Conservation (phyloP, 495 filamentous ascomycete genomes). For the Chlorociboria aeruginascens region DNA sequence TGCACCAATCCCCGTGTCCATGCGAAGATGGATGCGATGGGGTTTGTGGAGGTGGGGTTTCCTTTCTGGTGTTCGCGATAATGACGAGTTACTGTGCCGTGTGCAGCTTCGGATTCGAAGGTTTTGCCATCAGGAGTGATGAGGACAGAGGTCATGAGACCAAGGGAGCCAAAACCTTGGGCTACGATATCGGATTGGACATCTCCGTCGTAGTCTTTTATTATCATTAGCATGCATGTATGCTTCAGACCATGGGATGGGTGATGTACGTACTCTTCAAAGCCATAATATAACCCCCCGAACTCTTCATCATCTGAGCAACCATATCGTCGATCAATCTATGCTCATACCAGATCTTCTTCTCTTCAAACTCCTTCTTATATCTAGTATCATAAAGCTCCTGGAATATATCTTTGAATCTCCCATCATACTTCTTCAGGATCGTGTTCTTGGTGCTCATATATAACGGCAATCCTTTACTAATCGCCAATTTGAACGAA, state of each 20-base stretch:
- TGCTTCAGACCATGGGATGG: background rate
- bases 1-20: constrained; percentile 95
- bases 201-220: constrained; percentile 90
- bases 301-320: constrained; percentile 98
- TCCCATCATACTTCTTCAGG: constrained; percentile 94
- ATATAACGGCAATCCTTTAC: constrained; percentile 80
- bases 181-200: constrained; percentile 97
- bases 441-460: constrained; percentile 99
- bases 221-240: background rate
- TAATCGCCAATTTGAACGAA: constrained; percentile 85
- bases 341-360: constrained; percentile 98
- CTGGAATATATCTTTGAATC: constrained; percentile 99
- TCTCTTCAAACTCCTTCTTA: constrained; percentile 76
- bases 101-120: constrained; percentile 94
- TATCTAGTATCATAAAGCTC: constrained; percentile 84
- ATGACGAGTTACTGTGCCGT: constrained; percentile 96
- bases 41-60: constrained; percentile 93
- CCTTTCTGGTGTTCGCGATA: constrained; percentile 98
- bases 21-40: constrained; percentile 96
- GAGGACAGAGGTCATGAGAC: constrained; percentile 95
- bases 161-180: constrained; percentile 94
- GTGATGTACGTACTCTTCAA: constrained; percentile 65
- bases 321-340: constrained; percentile 99
- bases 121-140: constrained; percentile 91
- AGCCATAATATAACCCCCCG: constrained; percentile 91